phyloP scores from a whole-genome alignment of 805 yeast species.

The Yarrowia keelungensis region DNA sequence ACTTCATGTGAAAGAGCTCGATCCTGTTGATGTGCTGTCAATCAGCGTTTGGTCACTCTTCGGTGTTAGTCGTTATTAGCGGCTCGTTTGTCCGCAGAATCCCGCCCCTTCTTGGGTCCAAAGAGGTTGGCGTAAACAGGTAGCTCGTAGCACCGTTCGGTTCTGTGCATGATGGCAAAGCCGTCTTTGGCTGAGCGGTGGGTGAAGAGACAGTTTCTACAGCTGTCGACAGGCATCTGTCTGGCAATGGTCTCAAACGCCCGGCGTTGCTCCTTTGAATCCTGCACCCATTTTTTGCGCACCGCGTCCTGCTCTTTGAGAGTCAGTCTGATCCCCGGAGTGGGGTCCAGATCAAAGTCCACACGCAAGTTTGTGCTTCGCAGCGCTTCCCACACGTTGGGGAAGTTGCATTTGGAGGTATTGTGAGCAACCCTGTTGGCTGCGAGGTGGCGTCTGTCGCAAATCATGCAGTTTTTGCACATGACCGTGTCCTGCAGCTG shows the following conservation, averaged over 20 bases:
- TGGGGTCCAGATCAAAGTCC: neutral
- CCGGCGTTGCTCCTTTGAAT: neutral
- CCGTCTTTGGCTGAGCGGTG: neutral
- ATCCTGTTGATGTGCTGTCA: too few relatives aligned
- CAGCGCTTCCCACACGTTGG: conserved; percentile 13
- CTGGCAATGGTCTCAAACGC: conserved; percentile 1
- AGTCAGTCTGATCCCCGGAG: too few relatives aligned
- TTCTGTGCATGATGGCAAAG: conserved; percentile 11
- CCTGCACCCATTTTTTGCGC: neutral
- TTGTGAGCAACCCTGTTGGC: neutral
- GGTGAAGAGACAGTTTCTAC: conserved; percentile 6
- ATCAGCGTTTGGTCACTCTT: too few relatives aligned
- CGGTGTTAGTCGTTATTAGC: too few relatives aligned
- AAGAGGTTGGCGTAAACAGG: neutral
- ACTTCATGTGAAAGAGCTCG: too few relatives aligned
- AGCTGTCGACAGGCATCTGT: neutral
- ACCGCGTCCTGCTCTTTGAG: neutral
- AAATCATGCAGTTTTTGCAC: conserved; percentile 4
- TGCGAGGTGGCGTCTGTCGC: neutral
- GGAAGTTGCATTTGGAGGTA: neutral
- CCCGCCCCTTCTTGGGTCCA: too few relatives aligned
- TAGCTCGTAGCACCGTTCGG: neutral
- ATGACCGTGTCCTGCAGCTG: neutral
- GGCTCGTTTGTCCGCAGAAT: too few relatives aligned
- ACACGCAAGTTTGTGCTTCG: neutral